Evolutionary conservation across 495 filamentous ascomycete species (phyloP), one percentile per base, ranked within the genome.

Genomic region (Penicillium waksmanii): DNA sequence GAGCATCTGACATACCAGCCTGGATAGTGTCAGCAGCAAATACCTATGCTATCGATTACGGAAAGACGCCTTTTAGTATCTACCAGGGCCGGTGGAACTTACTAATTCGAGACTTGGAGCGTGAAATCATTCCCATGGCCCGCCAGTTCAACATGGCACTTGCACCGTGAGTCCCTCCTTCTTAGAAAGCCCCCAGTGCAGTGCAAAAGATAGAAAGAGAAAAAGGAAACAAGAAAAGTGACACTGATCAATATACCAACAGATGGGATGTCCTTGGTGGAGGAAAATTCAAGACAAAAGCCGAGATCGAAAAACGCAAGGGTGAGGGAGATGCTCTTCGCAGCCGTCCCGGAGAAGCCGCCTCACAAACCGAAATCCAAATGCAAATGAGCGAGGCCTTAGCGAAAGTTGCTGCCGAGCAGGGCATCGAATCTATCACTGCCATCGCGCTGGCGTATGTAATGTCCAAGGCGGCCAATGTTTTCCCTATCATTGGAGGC

Each of bases 401-500:
- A 1, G 77, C 76, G 27, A 76, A 77, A 18, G 75, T 90, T 3
- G 83, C 84, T 0, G 72, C 68, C n/a, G 74, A 77, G 57, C 81
- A 85, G 43, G 75, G 74, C 9, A 63, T 68, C 34, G 71, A 78
- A 44, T 64, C 53, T 63, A 36, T 87, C 47, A 85, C 83, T 8
- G 80, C 78, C 49, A 67, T 92, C 19, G 88, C 89, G 1, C 69
- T 90, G 46, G 87, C 89, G 7, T 92, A 91, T 65, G 86, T 90
- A 5, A 80, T 85, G 76, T 74, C 83, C 60, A 90, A 90, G 69
- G 76, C 86, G 15, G 84, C 87, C 0, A 86, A 90, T 59, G 87
- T 90, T 33, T 91, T 90, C 70, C 89, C 88, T 4, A 85, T 92
- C 48, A 78, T 89, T 17, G 89, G 88, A 35, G 84, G 83, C 0